Conservation (phyloP, 306 rosid genomes). For the Delonix regia region DNA sequence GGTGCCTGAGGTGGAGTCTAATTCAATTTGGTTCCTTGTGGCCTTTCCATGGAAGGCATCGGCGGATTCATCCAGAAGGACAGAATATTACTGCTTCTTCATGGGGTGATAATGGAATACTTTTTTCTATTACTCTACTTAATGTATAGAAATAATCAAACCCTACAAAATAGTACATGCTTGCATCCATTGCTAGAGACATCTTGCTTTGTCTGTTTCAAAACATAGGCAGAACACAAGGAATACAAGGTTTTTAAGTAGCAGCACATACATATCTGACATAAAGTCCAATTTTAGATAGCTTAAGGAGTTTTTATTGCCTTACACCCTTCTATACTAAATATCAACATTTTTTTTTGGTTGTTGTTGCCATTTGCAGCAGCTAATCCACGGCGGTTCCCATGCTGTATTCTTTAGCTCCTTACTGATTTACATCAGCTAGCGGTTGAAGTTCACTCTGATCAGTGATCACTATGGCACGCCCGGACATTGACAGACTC, state of each 20-base stretch:
- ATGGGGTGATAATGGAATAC: slow-evolving; percentile 45
- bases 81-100: slow-evolving; percentile 18
- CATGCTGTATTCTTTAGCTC: slow-evolving; percentile 60
- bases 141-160: not conserved
- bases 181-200: too few relatives aligned
- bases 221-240: too few relatives aligned
- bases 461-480: too few relatives aligned
- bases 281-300: too few relatives aligned
- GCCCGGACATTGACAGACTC: too few relatives aligned
- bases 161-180: not conserved
- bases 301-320: too few relatives aligned
- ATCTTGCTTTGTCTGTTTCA: too few relatives aligned
- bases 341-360: not conserved
- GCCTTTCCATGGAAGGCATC: slow-evolving; percentile 65
- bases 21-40: slow-evolving; percentile 47
- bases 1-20: slow-evolving; percentile 58
- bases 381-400: slow-evolving; percentile 42
- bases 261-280: too few relatives aligned
- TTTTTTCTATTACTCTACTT: not conserved
- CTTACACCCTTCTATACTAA: not conserved
- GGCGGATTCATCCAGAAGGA: slow-evolving; percentile 47
- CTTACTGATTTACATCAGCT: not conserved
- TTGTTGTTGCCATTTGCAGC: slow-evolving; percentile 31
- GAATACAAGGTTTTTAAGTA: too few relatives aligned
- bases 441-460: not conserved